Evolutionary conservation across 1,284 basidiomycete species (phyloP), one percentile per base, ranked within the genome.

Genomic region (Hymenochaete sp.): DNA sequence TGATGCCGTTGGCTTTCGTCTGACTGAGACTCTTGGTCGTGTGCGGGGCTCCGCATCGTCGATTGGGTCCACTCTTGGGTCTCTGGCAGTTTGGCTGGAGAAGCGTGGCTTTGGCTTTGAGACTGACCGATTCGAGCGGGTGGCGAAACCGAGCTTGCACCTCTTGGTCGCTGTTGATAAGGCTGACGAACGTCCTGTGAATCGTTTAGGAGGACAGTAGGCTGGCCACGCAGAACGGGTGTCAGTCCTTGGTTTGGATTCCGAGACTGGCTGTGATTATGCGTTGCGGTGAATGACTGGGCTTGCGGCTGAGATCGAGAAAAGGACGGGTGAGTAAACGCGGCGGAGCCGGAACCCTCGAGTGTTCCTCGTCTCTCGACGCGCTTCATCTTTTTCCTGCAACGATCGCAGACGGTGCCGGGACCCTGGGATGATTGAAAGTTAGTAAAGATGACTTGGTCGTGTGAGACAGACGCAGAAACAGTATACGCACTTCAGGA

Each of bases 381-480:
- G 1, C 84, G 75, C 64, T 86, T 86, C 84, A 87, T 87, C 62
- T 88, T 87, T 63, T 88, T 88, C 44, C 84, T 72, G 62, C 84
- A 86, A 45, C 77, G 79, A 67, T 88, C 85, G 57, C 85, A 88
- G 0, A 88, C 85, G 0, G 84, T 88, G 18, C 85, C 85, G 35
- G 83, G 83, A 0, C 85, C 84, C 62, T n/a, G n/a, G n/a, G n/a
- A n/a, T n/a, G n/a, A n/a, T n/a, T n/a, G n/a, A n/a, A n/a, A n/a
- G n/a, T n/a, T n/a, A n/a, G n/a, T n/a, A n/a, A n/a, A n/a, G n/a
- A n/a, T n/a, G n/a, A n/a, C n/a, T n/a, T n/a, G n/a, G n/a, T n/a
- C n/a, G n/a, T n/a, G n/a, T n/a, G n/a, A n/a, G n/a, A n/a, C n/a
- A n/a, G n/a, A n/a, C n/a, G n/a, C n/a, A n/a, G n/a, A n/a, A n/a